Evolutionary conservation across 352 stramenopile genomes (phyloP).

Genomic region (Halophytophthora polymorphica): DNA sequence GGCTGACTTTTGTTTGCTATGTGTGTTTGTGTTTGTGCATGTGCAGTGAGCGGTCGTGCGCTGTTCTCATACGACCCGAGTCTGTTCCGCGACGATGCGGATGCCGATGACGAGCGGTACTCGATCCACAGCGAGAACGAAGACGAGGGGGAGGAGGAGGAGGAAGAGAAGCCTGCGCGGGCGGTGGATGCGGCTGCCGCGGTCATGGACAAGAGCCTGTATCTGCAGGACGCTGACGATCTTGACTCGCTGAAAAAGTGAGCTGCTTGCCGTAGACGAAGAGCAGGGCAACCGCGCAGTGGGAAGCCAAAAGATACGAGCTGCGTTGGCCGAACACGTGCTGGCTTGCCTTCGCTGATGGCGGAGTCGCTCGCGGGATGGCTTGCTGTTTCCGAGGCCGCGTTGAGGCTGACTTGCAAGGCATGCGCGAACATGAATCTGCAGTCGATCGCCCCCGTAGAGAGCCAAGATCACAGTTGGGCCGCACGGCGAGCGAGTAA

Average conservation of each 20-base stretch:
- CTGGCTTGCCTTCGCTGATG: slow-evolving; percentile 12
- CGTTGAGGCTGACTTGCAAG: slow-evolving; percentile 8
- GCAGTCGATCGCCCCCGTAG: no score
- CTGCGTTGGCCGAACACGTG: slow-evolving; percentile 16
- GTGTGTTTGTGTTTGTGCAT: slow-evolving; percentile 14
- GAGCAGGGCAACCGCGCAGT: slow-evolving; percentile 6
- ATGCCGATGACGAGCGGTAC: slow-evolving; percentile 84
- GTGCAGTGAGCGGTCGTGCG: slow-evolving; percentile 86
- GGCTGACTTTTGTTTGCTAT: slow-evolving; percentile 8
- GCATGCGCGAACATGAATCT: slow-evolving; percentile 4
- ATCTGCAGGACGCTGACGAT: slow-evolving; percentile 76
- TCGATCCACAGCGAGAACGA: slow-evolving; percentile 60
- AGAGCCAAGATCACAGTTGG: no score
- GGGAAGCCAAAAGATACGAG: slow-evolving; percentile 6
- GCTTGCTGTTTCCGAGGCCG: slow-evolving; percentile 12
- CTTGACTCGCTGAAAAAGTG: slow-evolving; percentile 78
- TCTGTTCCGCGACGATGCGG: slow-evolving; percentile 90
- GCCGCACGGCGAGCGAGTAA: no score
- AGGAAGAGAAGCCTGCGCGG: slow-evolving; percentile 40
- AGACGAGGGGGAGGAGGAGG: slow-evolving; percentile 43
- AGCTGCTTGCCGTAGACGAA: slow-evolving; percentile 16
- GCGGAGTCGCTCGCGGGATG: slow-evolving; percentile 8
- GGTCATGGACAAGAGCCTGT: slow-evolving; percentile 83
- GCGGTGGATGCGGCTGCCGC: slow-evolving; percentile 49
- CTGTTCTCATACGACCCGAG: slow-evolving; percentile 90